Evolutionary conservation across 1,284 basidiomycete species (phyloP).

Genomic region (Exsudoporus floridanus): DNA sequence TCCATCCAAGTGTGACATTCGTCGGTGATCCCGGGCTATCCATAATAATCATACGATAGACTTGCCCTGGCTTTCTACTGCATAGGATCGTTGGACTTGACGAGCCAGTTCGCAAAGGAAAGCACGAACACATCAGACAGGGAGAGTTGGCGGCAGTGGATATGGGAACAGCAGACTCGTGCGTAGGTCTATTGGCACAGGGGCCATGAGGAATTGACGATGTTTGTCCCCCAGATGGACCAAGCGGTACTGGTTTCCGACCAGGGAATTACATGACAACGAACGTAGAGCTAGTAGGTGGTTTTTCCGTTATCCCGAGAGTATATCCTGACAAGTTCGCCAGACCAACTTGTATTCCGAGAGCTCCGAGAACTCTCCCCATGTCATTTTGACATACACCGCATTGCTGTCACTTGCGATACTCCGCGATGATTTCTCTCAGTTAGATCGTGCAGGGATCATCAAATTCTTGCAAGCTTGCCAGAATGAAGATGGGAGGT

Average conservation of each 20-base stretch:
- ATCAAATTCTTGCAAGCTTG: constrained; percentile 64
- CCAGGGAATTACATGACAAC: constrained; percentile 68
- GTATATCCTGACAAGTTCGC: constrained; percentile 9
- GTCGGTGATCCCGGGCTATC: constrained; percentile 12
- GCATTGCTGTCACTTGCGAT: constrained; percentile 79
- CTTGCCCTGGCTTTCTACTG: constrained; percentile 85
- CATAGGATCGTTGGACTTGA: constrained; percentile 74
- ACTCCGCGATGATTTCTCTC: constrained; percentile 75
- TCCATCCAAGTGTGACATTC: constrained; percentile 49
- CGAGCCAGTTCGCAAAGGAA: constrained; percentile 49
- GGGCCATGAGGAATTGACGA: background rate
- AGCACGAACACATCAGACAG: constrained; percentile 53
- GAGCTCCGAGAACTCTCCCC: constrained; percentile 58
- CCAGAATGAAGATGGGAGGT: constrained; percentile 84
- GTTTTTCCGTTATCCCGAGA: constrained; percentile 2
- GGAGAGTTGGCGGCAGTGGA: constrained; percentile 75
- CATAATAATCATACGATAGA: constrained; percentile 41
- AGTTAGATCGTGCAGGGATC: constrained; percentile 65
- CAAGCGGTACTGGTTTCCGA: constrained; percentile 70
- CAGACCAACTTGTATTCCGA: constrained; percentile 42
- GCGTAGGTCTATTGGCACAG: constrained; percentile 21
- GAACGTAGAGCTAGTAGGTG: constrained; percentile 15
- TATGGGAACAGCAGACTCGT: constrained; percentile 83
- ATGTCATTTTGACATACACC: constrained; percentile 93
- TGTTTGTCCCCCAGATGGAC: constrained; percentile 38